Conservation (phyloP, 345 rosid species). For the Rubroshorea leprosula region DNA sequence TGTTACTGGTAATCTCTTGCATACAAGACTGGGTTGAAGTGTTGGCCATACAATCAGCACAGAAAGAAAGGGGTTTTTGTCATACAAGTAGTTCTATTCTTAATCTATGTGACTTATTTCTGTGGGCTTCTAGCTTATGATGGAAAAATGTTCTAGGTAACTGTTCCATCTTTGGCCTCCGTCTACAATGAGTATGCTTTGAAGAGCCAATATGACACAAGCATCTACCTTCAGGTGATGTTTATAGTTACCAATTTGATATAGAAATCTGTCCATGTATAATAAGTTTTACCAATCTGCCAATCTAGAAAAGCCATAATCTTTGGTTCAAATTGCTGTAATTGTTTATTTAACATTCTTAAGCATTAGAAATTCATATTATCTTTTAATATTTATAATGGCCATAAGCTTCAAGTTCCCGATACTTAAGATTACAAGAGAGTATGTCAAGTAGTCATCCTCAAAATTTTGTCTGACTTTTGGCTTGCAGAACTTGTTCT, state of each 20-base stretch:
- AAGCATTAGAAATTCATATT: background rate
- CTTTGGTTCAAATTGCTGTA: background rate
- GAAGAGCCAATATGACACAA: slow-evolving; percentile 95
- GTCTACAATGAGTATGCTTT: slow-evolving; percentile 96
- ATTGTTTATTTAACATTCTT: background rate
- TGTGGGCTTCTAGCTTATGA: slow-evolving; percentile 21
- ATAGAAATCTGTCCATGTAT: background rate
- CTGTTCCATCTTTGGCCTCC: slow-evolving; percentile 94
- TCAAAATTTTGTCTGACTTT: slow-evolving; percentile 14
- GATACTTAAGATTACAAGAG: background rate
- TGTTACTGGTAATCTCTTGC: background rate
- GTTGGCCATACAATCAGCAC: slow-evolving; percentile 3
- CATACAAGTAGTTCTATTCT: background rate
- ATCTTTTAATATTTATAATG: background rate
- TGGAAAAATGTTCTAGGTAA: slow-evolving; percentile 45
- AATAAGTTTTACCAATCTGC: background rate
- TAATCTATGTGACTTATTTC: background rate
- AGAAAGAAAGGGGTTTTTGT: background rate
- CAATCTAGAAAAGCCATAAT: background rate
- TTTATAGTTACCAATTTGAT: background rate
- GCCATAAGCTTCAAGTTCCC: background rate
- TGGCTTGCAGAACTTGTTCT: slow-evolving; percentile 75
- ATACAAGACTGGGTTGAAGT: background rate
- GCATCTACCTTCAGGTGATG: slow-evolving; percentile 93
- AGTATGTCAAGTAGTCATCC: background rate